Evolutionary conservation across 192 early-diverging fungal species (phyloP).

Genomic region (Geranomyces michiganensis): DNA sequence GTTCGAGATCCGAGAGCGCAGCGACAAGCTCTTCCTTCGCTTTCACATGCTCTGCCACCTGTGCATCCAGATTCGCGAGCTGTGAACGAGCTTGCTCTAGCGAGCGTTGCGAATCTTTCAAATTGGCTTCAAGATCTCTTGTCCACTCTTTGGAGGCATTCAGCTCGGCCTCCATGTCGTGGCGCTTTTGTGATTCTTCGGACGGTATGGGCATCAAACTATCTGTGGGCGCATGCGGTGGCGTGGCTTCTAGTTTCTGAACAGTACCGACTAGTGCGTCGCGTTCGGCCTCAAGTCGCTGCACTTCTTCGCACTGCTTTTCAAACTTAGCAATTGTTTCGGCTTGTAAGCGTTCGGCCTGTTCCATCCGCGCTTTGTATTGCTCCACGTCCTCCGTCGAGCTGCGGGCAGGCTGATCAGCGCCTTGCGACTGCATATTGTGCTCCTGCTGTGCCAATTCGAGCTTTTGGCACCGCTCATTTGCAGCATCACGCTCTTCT

Average conservation of each 20-base stretch:
- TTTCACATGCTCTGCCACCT: neutral
- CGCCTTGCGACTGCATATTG: no score
- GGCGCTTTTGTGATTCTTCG: no score
- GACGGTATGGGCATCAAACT: no score
- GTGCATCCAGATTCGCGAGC: neutral
- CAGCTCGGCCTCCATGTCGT: no score
- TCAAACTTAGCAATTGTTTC: neutral
- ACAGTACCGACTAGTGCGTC: neutral
- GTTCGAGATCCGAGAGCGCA: neutral
- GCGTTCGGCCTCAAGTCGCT: conserved; percentile 9
- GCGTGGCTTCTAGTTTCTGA: neutral
- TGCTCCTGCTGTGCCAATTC: neutral
- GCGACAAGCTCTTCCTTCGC: neutral
- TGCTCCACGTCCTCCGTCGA: neutral
- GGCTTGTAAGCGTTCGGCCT: neutral
- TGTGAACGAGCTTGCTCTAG: no score
- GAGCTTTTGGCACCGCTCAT: conserved; percentile 32
- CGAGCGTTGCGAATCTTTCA: no score
- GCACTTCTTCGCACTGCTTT: neutral
- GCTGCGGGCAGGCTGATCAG: no score
- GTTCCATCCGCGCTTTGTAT: neutral
- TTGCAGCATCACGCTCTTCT: conserved; percentile 39
- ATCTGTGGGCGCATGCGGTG: no score
- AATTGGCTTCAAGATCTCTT: no score
- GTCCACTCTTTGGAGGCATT: no score